A percentile compares a stretch with the other conserved stretches of the same genome.
phyloP scores from a whole-genome alignment of 768 basidiomycete species.

The Boletellus ananas region DNA sequence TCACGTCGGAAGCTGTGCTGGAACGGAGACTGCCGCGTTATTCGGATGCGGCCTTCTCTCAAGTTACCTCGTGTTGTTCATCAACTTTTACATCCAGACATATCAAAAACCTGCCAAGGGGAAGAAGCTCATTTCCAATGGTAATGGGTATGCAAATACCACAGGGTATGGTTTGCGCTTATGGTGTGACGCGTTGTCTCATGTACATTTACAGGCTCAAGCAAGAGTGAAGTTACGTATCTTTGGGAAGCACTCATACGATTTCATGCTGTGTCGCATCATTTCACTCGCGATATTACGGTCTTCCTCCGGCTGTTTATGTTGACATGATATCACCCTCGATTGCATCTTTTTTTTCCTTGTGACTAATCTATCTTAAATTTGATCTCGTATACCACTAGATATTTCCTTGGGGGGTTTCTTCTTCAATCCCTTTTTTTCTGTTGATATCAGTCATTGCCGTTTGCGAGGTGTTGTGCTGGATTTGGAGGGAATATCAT shows the following conservation, averaged over 20 bases:
- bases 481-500: neutral
- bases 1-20: conserved; percentile 77
- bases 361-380: conserved; percentile 16
- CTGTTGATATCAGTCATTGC: conserved; percentile 11
- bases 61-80: conserved; percentile 90
- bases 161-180: conserved; percentile 25
- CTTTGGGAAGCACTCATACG: conserved; percentile 7
- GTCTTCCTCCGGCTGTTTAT: conserved; percentile 11
- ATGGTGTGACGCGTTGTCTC: neutral
- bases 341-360: conserved; percentile 6
- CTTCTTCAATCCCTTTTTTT: neutral
- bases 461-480: conserved; percentile 7
- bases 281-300: conserved; percentile 7
- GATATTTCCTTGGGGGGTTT: conserved; percentile 8
- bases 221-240: conserved; percentile 25
- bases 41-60: conserved; percentile 88
- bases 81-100: conserved; percentile 89
- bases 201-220: conserved; percentile 28
- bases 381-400: conserved; percentile 10
- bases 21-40: conserved; percentile 81
- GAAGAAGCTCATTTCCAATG: conserved; percentile 31
- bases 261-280: conserved; percentile 6
- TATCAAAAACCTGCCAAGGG: conserved; percentile 63
- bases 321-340: conserved; percentile 13
- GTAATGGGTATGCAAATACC: conserved; percentile 44